Percentiles rank a stretch among this genome's conserved stretches.
phyloP scores from a whole-genome alignment of 768 basidiomycete genomes.

The Amyloporia xantha region DNA sequence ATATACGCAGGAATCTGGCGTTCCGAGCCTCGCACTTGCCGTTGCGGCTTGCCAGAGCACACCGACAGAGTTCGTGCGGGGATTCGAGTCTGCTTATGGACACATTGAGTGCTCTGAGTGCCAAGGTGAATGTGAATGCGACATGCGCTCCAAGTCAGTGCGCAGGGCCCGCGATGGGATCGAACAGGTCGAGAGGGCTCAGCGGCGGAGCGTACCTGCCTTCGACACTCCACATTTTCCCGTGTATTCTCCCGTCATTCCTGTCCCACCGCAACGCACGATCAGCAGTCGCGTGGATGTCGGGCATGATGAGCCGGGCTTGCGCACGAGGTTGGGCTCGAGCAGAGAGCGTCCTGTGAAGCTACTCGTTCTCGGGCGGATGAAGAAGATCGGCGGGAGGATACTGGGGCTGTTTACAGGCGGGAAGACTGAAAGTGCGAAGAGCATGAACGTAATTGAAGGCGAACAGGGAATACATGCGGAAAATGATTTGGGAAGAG shows the following conservation, averaged over 20 bases:
- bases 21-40: not conserved
- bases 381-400: conserved; percentile 12
- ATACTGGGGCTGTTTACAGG: conserved; percentile 10
- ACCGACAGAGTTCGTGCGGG: not conserved
- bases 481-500: conserved; percentile 12
- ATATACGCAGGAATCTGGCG: not conserved
- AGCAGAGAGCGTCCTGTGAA: conserved; percentile 1
- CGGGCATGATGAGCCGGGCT: not conserved
- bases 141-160: too few species aligned
- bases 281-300: conserved; percentile 14
- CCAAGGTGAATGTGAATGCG: too few species aligned
- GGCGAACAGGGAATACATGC: conserved; percentile 12
- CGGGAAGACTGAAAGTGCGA: not conserved
- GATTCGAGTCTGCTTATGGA: not conserved
- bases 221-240: not conserved
- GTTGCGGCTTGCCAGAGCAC: not conserved
- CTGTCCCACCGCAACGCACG: not conserved
- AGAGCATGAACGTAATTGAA: not conserved
- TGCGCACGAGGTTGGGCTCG: not conserved
- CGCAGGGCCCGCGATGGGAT: not conserved
- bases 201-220: not conserved
- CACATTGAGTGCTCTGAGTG: too few species aligned
- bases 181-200: not conserved
- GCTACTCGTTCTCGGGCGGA: conserved; percentile 8
- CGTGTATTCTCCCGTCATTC: not conserved